phyloP scores from a whole-genome alignment of 768 basidiomycete species.

The Porphyrellus cyaneotinctus region DNA sequence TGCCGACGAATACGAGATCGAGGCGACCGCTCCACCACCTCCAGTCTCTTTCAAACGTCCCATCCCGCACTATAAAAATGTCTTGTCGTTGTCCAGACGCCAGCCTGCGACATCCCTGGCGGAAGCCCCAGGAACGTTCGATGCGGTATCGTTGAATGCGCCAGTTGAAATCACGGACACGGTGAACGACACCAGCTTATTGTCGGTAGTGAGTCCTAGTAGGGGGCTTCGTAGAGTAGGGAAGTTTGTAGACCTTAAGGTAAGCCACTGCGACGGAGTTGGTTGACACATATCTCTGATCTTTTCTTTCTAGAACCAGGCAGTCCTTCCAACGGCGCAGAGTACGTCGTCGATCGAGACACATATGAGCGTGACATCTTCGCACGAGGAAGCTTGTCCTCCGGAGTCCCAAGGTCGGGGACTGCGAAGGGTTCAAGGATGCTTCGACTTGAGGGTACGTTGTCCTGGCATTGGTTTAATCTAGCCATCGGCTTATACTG shows the following conservation, averaged over 20 bases:
- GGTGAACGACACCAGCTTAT: not conserved
- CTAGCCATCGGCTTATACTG: not conserved
- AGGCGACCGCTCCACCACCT: not conserved
- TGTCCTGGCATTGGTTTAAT: too few relatives aligned
- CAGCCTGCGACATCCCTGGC: not conserved
- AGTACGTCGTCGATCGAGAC: conserved; percentile 2
- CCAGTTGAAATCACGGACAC: not conserved
- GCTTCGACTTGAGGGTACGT: conserved; percentile 3
- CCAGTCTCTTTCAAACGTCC: conserved; percentile 1
- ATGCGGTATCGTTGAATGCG: not conserved
- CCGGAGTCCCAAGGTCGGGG: not conserved
- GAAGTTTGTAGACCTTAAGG: conserved; percentile 1
- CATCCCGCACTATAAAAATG: not conserved
- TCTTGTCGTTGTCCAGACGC: not conserved
- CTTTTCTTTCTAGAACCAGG: not conserved
- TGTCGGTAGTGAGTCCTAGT: not conserved
- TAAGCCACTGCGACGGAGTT: not conserved
- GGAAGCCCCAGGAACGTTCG: not conserved
- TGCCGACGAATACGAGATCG: not conserved
- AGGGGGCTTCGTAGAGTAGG: not conserved
- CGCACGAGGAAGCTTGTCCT: not conserved
- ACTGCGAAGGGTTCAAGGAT: conserved; percentile 7
- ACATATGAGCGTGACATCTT: not conserved
- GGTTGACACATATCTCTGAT: not conserved
- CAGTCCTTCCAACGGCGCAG: not conserved